A percentile compares a stretch with the other conserved stretches of the same genome.
Conservation (phyloP, 1,284 basidiomycete genomes). For the Neotropicomus parvogracilis region DNA sequence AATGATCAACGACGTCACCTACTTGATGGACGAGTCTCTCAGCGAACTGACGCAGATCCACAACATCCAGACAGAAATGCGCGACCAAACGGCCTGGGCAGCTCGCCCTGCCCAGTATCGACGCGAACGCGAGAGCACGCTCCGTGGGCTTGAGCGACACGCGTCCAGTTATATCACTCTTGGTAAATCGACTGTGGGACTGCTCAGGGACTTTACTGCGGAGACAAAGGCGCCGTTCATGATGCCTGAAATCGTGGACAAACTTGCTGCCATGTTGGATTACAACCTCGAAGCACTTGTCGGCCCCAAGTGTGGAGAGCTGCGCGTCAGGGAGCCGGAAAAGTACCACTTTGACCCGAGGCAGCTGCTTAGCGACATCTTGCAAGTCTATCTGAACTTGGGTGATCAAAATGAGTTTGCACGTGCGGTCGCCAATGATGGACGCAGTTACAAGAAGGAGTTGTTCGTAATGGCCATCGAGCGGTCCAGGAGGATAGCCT, state of each 20-base stretch:
- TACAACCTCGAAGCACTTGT: constrained; percentile 91
- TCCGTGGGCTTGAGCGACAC: constrained; percentile 78
- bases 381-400: constrained; percentile 91
- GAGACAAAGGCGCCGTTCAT: constrained; percentile 93
- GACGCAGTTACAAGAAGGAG: constrained; percentile 84
- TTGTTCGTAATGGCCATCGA: constrained; percentile 81
- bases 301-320: constrained; percentile 80
- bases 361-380: constrained; percentile 79
- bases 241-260: constrained; percentile 94
- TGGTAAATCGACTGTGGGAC: constrained; percentile 82
- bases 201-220: constrained; percentile 89
- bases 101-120: constrained; percentile 67
- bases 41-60: constrained; percentile 87
- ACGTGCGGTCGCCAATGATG: constrained; percentile 89
- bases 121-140: constrained; percentile 78
- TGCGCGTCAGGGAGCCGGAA: constrained; percentile 85
- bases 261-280: constrained; percentile 94
- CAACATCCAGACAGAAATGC: constrained; percentile 83
- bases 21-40: constrained; percentile 95
- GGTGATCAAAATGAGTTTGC: constrained; percentile 79
- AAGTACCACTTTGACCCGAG: constrained; percentile 90
- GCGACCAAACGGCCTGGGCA: constrained; percentile 66
- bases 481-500: constrained; percentile 60
- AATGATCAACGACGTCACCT: constrained; percentile 99
- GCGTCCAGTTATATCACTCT: constrained; percentile 86